These are phyloP conservation scores for Cudoniella acicularis DNA, from an alignment of 495 filamentous ascomycete species.

Conservation along the genomic window DNA sequence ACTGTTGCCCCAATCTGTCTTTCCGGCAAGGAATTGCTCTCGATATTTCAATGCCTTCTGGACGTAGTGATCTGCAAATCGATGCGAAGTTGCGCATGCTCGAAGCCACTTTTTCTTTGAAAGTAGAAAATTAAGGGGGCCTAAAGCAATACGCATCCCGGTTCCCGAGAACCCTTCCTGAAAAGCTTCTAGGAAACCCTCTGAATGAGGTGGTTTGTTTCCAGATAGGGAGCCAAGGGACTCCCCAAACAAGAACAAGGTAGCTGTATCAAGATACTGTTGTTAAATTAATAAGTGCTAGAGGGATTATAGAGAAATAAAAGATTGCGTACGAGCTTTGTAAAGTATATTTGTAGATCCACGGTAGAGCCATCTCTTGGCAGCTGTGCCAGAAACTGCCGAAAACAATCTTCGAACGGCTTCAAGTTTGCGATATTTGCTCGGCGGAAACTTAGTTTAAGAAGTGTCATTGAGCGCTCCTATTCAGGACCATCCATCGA, in stretches of 20 bases:
- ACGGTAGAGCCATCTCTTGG: constrained; percentile 34
- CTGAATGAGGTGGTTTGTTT: not conserved
- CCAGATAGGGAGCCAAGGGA: not conserved
- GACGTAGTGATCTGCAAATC: not conserved
- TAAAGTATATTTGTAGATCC: constrained; percentile 41
- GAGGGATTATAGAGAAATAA: too few relatives aligned
- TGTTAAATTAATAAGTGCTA: constrained; percentile 47
- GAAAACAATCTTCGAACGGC: constrained; percentile 31
- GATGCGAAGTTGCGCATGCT: not conserved
- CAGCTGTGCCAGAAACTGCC: constrained; percentile 37
- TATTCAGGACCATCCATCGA: constrained; percentile 36
- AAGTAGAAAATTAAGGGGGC: not conserved
- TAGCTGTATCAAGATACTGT: constrained; percentile 23
- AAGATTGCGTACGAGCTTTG: not conserved
- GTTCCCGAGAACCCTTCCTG: not conserved
- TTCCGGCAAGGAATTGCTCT: too few relatives aligned
- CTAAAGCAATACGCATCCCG: not conserved
- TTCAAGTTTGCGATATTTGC: constrained; percentile 29
- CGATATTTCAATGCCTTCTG: not conserved
- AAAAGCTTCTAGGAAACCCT: not conserved
- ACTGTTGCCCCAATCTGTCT: too few relatives aligned
- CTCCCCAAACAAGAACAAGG: constrained; percentile 8
- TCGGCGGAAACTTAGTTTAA: constrained; percentile 35
- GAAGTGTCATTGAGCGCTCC: constrained; percentile 34
- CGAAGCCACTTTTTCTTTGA: not conserved